Evolutionary conservation across 2,329 filamentous ascomycete species (phyloP).

Genomic region (Blastomyces gilchristii): DNA sequence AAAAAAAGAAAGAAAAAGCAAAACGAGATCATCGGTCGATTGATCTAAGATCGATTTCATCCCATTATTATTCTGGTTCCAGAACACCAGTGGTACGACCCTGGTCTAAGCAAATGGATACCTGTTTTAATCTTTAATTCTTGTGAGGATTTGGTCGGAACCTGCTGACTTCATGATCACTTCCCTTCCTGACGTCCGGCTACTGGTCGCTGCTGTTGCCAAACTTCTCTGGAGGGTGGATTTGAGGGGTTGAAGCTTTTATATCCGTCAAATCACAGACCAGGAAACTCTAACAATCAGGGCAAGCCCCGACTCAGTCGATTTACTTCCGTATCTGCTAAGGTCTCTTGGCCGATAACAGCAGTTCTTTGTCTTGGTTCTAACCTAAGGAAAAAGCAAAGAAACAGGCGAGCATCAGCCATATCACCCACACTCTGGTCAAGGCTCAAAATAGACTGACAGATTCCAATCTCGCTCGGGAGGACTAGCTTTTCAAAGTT

Average conservation of each 20-base stretch:
- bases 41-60: constrained; percentile 3
- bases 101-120: not conserved
- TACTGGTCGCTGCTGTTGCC: not conserved
- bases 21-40: constrained; percentile 4
- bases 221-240: not conserved
- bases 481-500: not conserved
- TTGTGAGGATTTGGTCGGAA: not conserved
- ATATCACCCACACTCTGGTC: constrained; percentile 3
- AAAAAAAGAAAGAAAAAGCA: not conserved
- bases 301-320: not conserved
- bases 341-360: not conserved
- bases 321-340: not conserved
- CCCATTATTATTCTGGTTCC: not conserved
- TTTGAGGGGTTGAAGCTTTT: not conserved
- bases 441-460: constrained; percentile 5
- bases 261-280: constrained; percentile 2
- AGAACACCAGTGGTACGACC: constrained; percentile 1
- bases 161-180: not conserved
- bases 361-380: constrained; percentile 5
- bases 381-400: not conserved
- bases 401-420: constrained; percentile 1
- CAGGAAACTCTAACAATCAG: not conserved
- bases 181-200: not conserved
- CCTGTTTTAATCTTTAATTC: constrained; percentile 2
- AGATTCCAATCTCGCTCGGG: not conserved